These are phyloP conservation scores for Aspergillus wentii DNA, from an alignment of 495 filamentous ascomycete genomes.

Conservation along the genomic window DNA sequence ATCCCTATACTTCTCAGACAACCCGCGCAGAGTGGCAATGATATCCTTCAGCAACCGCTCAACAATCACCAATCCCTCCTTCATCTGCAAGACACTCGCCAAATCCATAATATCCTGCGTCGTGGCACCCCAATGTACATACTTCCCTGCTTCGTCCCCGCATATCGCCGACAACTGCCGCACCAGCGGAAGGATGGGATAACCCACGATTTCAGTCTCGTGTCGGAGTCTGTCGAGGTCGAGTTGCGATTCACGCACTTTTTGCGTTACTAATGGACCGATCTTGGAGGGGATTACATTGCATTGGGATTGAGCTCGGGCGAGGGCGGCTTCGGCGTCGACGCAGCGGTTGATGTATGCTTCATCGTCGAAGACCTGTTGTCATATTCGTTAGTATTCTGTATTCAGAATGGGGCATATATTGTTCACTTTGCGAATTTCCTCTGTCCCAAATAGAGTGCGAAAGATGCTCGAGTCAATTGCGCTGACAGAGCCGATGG, in stretches of 20 bases:
- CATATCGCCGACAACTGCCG: slow-evolving; percentile 22
- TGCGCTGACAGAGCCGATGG: slow-evolving; percentile 34
- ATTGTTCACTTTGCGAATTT: slow-evolving; percentile 7
- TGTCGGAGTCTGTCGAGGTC: slow-evolving; percentile 25
- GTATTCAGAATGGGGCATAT: not conserved
- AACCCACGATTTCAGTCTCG: slow-evolving; percentile 46
- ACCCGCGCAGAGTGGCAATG: slow-evolving; percentile 16
- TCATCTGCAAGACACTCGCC: slow-evolving; percentile 40
- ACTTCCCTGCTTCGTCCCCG: slow-evolving; percentile 23
- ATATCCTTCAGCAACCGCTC: slow-evolving; percentile 22
- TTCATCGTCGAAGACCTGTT: slow-evolving; percentile 11
- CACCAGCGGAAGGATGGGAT: slow-evolving; percentile 43
- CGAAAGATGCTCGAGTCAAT: slow-evolving; percentile 26
- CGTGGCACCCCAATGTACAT: slow-evolving; percentile 48
- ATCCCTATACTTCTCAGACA: slow-evolving; percentile 29
- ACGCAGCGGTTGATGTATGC: slow-evolving; percentile 10
- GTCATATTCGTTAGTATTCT: not conserved
- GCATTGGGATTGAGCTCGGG: slow-evolving; percentile 33
- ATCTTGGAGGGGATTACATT: slow-evolving; percentile 37
- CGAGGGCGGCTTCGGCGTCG: slow-evolving; percentile 36
- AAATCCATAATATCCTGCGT: slow-evolving; percentile 49
- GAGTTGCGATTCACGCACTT: not conserved
- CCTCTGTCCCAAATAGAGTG: slow-evolving; percentile 15
- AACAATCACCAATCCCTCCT: slow-evolving; percentile 32
- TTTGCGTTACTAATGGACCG: slow-evolving; percentile 30